phyloP scores from a whole-genome alignment of 2,329 filamentous ascomycete species.

The Apiospora hydei region DNA sequence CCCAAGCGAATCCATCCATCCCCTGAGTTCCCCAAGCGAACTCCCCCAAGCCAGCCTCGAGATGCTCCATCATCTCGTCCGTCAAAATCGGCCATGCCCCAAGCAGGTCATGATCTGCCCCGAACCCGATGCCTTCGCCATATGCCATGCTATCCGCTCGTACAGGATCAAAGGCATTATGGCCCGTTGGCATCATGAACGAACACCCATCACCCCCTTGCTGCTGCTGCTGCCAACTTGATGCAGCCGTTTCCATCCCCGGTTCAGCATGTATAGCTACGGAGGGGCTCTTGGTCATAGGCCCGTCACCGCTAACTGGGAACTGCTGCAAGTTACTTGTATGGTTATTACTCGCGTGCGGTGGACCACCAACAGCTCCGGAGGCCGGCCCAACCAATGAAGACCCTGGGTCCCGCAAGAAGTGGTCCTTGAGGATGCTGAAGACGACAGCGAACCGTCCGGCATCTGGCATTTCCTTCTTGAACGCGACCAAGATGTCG shows the following conservation, averaged over 20 bases:
- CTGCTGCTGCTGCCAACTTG: not conserved
- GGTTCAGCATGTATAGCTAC: too few relatives aligned
- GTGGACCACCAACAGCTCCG: not conserved
- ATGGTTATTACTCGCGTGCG: not conserved
- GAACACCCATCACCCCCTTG: not conserved
- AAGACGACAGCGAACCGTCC: slow-evolving; percentile 10
- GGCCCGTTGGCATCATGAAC: not conserved
- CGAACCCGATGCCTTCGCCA: not conserved
- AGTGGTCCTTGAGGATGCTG: slow-evolving; percentile 5
- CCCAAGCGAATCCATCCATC: not conserved
- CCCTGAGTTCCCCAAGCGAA: slow-evolving; percentile 14
- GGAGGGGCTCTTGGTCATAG: not conserved
- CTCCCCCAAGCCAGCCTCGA: not conserved
- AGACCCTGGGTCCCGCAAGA: not conserved
- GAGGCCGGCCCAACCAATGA: not conserved
- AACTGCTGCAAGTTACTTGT: not conserved
- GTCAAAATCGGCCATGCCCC: not conserved
- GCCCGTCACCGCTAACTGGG: not conserved
- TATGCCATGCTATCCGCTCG: not conserved
- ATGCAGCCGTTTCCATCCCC: not conserved
- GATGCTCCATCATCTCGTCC: slow-evolving; percentile 14
- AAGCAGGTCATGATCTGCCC: not conserved
- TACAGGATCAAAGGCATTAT: not conserved
- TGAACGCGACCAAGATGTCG: not conserved
- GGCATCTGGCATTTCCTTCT: not conserved